Conservation (phyloP, 176 grass and related monocot species). For the Puya raimondii region DNA sequence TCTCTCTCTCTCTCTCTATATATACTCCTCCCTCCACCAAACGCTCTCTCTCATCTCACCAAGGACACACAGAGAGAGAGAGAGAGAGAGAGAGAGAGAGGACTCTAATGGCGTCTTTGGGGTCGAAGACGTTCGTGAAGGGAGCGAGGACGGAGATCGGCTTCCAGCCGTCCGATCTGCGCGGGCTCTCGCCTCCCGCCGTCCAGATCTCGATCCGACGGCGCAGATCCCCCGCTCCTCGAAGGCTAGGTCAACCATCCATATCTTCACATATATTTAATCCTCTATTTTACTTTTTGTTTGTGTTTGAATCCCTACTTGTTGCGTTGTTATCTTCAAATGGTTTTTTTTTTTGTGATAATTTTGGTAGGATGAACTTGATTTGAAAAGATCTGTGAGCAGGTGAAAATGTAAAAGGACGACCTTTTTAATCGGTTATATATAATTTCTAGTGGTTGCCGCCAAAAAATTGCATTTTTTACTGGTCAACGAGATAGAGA, state of each 20-base stretch:
- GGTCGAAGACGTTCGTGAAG: constrained; percentile 40
- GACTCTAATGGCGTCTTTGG: constrained; percentile 36
- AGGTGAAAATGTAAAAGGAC: too few relatives aligned
- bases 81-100: neutral
- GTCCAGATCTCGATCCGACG: constrained; percentile 57
- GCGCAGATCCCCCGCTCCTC: constrained; percentile 21
- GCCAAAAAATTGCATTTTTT: too few relatives aligned
- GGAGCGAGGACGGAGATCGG: constrained; percentile 12
- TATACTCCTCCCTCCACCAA: constrained; percentile 17
- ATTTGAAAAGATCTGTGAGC: too few relatives aligned
- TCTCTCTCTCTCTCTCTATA: constrained; percentile 2
- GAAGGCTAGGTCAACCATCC: constrained; percentile 23
- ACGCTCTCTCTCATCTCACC: neutral
- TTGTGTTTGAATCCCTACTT: too few relatives aligned
- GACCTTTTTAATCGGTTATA: too few relatives aligned
- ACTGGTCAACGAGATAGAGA: too few relatives aligned
- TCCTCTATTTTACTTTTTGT: neutral
- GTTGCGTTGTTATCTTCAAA: too few relatives aligned
- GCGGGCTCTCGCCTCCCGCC: constrained; percentile 28
- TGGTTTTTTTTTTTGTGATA: too few relatives aligned
- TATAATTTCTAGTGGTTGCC: too few relatives aligned
- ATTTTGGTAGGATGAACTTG: too few relatives aligned
- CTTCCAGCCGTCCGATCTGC: constrained; percentile 26
- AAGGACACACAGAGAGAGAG: neutral
- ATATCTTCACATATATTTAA: neutral